Percentiles rank a stretch among this genome's conserved stretches.
Conservation (phyloP, 768 basidiomycete genomes). For the Mycena metata region DNA sequence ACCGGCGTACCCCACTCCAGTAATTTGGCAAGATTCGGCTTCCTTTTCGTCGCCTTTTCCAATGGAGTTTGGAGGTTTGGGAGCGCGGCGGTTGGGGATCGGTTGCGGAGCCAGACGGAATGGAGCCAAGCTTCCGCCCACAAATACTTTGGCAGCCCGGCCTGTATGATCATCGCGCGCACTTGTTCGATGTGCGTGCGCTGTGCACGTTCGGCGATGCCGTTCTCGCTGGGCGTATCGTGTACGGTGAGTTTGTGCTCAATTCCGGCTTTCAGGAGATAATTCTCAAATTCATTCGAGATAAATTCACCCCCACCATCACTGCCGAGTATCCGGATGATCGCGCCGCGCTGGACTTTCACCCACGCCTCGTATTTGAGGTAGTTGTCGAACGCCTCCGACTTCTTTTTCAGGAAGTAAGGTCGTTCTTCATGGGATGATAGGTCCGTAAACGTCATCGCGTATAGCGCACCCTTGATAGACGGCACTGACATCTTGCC, state of each 20-base stretch:
- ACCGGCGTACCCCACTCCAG: slow-evolving; percentile 11
- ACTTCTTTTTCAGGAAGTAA: slow-evolving; percentile 38
- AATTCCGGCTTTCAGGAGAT: slow-evolving; percentile 32
- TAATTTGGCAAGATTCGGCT: slow-evolving; percentile 1
- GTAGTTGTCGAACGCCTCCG: slow-evolving; percentile 36
- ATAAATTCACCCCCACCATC: slow-evolving; percentile 44
- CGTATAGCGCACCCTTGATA: slow-evolving; percentile 37
- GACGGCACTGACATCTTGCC: slow-evolving; percentile 41
- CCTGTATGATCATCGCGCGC: slow-evolving; percentile 39
- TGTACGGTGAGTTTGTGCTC: slow-evolving; percentile 16
- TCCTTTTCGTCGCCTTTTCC: not conserved
- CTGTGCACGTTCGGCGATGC: slow-evolving; percentile 37
- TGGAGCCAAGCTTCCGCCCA: slow-evolving; percentile 41
- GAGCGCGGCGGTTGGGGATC: slow-evolving; percentile 7
- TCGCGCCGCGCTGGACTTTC: slow-evolving; percentile 34
- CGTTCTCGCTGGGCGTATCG: slow-evolving; percentile 21
- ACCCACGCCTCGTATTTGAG: slow-evolving; percentile 43
- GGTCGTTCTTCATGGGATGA: slow-evolving; percentile 32
- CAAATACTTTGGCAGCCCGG: slow-evolving; percentile 32
- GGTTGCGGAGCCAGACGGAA: slow-evolving; percentile 27
- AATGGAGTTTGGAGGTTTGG: not conserved
- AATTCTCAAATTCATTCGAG: slow-evolving; percentile 31
- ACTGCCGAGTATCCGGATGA: slow-evolving; percentile 3
- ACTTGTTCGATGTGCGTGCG: slow-evolving; percentile 25
- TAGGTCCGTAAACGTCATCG: slow-evolving; percentile 34